Evolutionary conservation across 1,284 basidiomycete genomes (phyloP).

Genomic region (Phlebopus sp.): DNA sequence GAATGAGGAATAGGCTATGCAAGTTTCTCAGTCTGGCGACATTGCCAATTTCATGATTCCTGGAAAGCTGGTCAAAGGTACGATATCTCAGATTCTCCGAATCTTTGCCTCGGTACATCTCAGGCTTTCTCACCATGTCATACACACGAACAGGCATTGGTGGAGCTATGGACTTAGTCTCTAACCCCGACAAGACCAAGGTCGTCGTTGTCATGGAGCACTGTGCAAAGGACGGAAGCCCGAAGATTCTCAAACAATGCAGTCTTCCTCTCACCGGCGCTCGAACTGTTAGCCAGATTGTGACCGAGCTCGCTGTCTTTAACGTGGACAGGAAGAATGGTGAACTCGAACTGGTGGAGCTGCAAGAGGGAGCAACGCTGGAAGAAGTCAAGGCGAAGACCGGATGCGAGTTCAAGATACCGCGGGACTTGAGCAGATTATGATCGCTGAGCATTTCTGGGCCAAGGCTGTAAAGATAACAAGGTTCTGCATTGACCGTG

Average conservation of each 20-base stretch:
- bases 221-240: conserved; percentile 83
- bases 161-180: conserved; percentile 95
- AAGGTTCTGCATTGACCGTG: not conserved
- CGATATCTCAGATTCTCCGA: conserved; percentile 7
- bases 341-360: conserved; percentile 74
- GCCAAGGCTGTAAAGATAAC: conserved; percentile 12
- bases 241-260: conserved; percentile 86
- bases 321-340: conserved; percentile 78
- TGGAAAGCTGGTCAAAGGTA: conserved; percentile 85
- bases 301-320: conserved; percentile 93
- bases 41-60: conserved; percentile 99
- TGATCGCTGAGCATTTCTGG: conserved; percentile 11
- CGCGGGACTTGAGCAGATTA: conserved; percentile 39
- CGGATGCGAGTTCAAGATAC: conserved; percentile 70
- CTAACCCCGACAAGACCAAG: conserved; percentile 88
- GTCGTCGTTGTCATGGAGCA: conserved; percentile 90
- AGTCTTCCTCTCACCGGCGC: conserved; percentile 86
- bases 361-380: conserved; percentile 79
- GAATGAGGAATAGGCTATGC: conserved; percentile 68
- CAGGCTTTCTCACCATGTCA: conserved; percentile 8
- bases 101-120: not conserved
- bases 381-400: conserved; percentile 88
- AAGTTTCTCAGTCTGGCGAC: conserved; percentile 91
- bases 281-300: conserved; percentile 82
- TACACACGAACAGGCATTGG: conserved; percentile 65